Evolutionary conservation across 352 stramenopile genomes (phyloP).

Genomic region (Phytophthora sansomeana): DNA sequence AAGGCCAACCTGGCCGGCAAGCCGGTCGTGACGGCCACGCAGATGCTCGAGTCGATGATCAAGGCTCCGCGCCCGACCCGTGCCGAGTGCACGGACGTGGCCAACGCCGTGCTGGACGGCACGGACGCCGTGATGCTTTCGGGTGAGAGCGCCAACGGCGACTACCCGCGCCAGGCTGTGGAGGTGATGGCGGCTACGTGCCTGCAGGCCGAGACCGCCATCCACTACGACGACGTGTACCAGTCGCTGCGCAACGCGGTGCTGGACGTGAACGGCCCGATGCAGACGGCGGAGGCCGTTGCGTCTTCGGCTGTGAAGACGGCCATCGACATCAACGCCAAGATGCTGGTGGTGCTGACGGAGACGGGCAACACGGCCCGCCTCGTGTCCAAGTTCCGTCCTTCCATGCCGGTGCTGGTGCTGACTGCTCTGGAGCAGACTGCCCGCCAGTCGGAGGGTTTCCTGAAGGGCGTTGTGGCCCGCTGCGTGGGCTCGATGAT

Average conservation of each 20-base stretch:
- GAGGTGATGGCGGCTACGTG: conserved; percentile 95
- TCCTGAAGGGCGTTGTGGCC: too few species aligned
- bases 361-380: conserved; percentile 94
- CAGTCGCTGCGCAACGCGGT: conserved; percentile 73
- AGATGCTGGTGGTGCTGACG: conserved; percentile 97
- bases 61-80: conserved; percentile 96
- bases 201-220: conserved; percentile 87
- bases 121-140: conserved; percentile 98
- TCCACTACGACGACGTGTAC: conserved; percentile 91
- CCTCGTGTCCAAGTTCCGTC: conserved; percentile 95
- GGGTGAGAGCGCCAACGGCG: conserved; percentile 97
- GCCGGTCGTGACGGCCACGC: conserved; percentile 97
- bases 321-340: conserved; percentile 95
- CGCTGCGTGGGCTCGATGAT: conserved; percentile 84
- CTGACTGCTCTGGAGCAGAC: conserved; percentile 75
- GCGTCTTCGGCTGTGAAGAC: conserved; percentile 97
- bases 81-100: conserved; percentile 98
- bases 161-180: conserved; percentile 95
- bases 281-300: conserved; percentile 92
- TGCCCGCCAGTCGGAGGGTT: too few species aligned
- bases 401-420: conserved; percentile 55
- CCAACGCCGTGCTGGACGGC: conserved; percentile 98
- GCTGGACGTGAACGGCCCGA: conserved; percentile 59
- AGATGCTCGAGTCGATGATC: conserved; percentile 99
- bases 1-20: conserved; percentile 97